These are phyloP conservation scores for Juglanconis sp. DNA, from an alignment of 2,329 filamentous ascomycete genomes.

Conservation along the genomic window DNA sequence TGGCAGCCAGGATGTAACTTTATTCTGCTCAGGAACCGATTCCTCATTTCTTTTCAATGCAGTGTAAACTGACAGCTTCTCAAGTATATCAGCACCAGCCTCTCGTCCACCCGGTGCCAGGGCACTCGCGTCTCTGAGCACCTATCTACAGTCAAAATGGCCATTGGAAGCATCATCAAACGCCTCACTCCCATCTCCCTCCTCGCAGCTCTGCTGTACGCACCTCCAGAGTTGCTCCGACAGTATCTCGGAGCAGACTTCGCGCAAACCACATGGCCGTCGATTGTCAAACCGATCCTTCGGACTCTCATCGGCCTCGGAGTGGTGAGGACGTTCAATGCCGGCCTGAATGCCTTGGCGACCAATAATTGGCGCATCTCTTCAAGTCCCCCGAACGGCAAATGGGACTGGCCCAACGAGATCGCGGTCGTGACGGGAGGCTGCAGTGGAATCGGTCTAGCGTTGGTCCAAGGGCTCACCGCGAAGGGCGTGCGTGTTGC, in stretches of 20 bases:
- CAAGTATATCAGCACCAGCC: too few species aligned
- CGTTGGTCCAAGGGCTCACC: slow-evolving; percentile 31
- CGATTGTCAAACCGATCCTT: slow-evolving; percentile 2
- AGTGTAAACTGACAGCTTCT: background rate
- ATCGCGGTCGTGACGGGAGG: slow-evolving; percentile 27
- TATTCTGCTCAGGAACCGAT: too few species aligned
- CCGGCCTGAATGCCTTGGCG: slow-evolving; percentile 21
- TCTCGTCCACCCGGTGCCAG: background rate
- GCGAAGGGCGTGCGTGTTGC: slow-evolving; percentile 34
- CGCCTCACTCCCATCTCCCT: background rate
- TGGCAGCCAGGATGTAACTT: too few species aligned
- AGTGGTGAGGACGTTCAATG: slow-evolving; percentile 15
- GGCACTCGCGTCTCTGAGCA: background rate
- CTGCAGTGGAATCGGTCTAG: slow-evolving; percentile 33
- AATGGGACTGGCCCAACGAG: slow-evolving; percentile 27
- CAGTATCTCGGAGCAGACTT: slow-evolving; percentile 2
- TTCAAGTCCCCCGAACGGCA: slow-evolving; percentile 1
- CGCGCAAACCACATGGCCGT: background rate
- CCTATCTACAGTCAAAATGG: background rate
- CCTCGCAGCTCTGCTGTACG: slow-evolving; percentile 11
- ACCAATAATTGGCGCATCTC: slow-evolving; percentile 23
- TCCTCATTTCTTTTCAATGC: background rate
- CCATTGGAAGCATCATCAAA: background rate
- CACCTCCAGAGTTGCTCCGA: slow-evolving; percentile 6
- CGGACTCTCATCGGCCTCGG: slow-evolving; percentile 8